Evolutionary conservation across 805 yeast genomes (phyloP).

Genomic region (Yamadazyma akitaensis): DNA sequence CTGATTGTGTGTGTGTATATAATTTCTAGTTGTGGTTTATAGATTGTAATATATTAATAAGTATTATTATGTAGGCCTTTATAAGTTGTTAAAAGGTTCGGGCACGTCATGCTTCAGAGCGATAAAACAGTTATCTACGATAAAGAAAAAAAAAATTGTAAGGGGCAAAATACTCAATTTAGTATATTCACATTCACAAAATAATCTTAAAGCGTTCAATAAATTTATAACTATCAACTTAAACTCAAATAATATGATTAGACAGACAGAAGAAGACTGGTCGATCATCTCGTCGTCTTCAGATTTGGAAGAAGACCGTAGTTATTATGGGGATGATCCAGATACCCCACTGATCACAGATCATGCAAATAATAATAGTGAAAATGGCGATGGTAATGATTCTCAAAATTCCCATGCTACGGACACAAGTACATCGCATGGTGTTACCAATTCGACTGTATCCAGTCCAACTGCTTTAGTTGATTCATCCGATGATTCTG

Average conservation of each 20-base stretch:
- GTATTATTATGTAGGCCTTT: too few species aligned
- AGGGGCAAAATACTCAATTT: conserved; percentile 1
- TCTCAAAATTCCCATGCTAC: background rate
- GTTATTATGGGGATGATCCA: conserved; percentile 12
- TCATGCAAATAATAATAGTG: background rate
- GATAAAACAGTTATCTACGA: too few species aligned
- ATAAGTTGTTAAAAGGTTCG: background rate
- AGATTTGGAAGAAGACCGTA: conserved; percentile 35
- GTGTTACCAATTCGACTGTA: background rate
- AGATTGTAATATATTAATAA: background rate
- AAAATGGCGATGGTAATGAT: background rate
- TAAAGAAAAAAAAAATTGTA: conserved; percentile 1
- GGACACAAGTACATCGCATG: background rate
- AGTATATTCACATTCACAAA: background rate
- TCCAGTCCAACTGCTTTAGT: background rate
- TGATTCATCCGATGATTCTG: background rate
- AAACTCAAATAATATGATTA: conserved; percentile 5
- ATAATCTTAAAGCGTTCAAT: too few species aligned
- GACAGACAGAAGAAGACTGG: conserved; percentile 40
- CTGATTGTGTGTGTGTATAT: background rate
- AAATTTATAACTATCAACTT: too few species aligned
- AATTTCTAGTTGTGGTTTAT: background rate
- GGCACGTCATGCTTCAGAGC: conserved; percentile 1
- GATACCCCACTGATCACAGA: conserved; percentile 1
- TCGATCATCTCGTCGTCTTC: conserved; percentile 42